Percentiles rank a stretch among this genome's conserved stretches.
Evolutionary conservation across 2,329 filamentous ascomycete genomes (phyloP).

Genomic region (Cryoendolithus antarcticus): DNA sequence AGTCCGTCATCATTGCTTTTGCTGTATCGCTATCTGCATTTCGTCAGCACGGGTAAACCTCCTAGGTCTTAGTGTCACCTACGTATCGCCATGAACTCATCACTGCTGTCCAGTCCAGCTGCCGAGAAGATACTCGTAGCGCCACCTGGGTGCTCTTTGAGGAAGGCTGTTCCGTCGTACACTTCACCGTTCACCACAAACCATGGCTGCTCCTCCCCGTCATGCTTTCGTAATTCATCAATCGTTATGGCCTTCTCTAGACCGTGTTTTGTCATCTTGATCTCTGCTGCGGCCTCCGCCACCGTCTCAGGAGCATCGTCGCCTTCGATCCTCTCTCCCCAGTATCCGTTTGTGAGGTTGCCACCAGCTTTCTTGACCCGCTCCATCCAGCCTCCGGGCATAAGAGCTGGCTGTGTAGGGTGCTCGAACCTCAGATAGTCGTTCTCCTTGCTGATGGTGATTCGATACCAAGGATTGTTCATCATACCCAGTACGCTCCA

Average conservation of each 20-base stretch:
- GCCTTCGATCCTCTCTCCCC: constrained; percentile 60
- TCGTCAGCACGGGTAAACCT: too few species aligned
- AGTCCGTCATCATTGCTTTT: constrained; percentile 75
- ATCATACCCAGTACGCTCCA: constrained; percentile 95
- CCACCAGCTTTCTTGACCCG: constrained; percentile 72
- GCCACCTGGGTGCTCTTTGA: constrained; percentile 75
- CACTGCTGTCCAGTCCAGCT: constrained; percentile 69
- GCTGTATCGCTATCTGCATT: constrained; percentile 91
- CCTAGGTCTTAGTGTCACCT: too few species aligned
- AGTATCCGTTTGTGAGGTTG: constrained; percentile 67
- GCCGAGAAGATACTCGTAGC: constrained; percentile 72
- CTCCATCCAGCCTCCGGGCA: constrained; percentile 87
- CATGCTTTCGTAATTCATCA: constrained; percentile 59
- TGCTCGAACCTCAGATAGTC: constrained; percentile 67
- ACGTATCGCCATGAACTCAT: constrained; percentile 90
- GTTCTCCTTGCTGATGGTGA: constrained; percentile 60
- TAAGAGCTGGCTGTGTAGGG: constrained; percentile 67
- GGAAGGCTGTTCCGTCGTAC: constrained; percentile 71
- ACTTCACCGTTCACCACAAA: constrained; percentile 83
- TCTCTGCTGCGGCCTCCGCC: constrained; percentile 47
- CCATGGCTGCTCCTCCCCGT: constrained; percentile 57
- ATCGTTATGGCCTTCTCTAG: constrained; percentile 52
- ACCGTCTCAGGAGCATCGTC: constrained; percentile 31
- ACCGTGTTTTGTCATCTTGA: constrained; percentile 64
- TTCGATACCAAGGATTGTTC: constrained; percentile 90